Evolutionary conservation across 164 flowering plant genomes (phyloP), one percentile per base, ranked within the genome.

Genomic region (Nymphaea thermarum): DNA sequence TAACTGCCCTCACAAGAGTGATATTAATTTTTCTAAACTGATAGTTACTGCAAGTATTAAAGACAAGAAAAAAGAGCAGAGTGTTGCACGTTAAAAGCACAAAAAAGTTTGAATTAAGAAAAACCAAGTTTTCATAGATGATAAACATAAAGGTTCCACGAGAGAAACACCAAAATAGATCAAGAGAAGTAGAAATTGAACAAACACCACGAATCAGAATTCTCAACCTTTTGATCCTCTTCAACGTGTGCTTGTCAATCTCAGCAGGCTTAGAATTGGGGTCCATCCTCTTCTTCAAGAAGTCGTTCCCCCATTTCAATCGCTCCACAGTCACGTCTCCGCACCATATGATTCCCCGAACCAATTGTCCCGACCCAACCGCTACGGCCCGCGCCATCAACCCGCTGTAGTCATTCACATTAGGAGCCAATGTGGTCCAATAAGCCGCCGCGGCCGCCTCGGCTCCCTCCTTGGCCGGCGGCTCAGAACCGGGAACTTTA

Each of bases 341-440:
- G 70, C 98, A 91, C 98, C 98, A 94, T 73, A 91, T 66, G 44
- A 94, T 87, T 79, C 96, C 99, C 71, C 68, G 80, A 10, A 91
- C 78, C 76, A 94, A 42, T 70, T 88, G 87, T 44, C 92, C 99
- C 0, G 96, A 83, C 45, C 99, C 96, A 0, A 82, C 73, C 0
- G 98, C 96, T 64, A 94, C 85, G 70, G 78, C 65, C 82, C 76
- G 86, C 2, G 98, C 92, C 4, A 81, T 77, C 2, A 17, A 62
- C 3, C 92, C 83, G 63, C 91, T 87, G 63, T 91, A 91, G 64
- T 94, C 97, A 84, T 91, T 98, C 77, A 91, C 98, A 75, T 91
- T 90, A 0, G 98, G 98, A 0, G 99, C 96, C 77, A 92, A 65
- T 0, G 99, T 90, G 1, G 99, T 92, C 99, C 98, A 91, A 41